phyloP scores from a whole-genome alignment of 352 stramenopile species.

The Phytophthora melonis region DNA sequence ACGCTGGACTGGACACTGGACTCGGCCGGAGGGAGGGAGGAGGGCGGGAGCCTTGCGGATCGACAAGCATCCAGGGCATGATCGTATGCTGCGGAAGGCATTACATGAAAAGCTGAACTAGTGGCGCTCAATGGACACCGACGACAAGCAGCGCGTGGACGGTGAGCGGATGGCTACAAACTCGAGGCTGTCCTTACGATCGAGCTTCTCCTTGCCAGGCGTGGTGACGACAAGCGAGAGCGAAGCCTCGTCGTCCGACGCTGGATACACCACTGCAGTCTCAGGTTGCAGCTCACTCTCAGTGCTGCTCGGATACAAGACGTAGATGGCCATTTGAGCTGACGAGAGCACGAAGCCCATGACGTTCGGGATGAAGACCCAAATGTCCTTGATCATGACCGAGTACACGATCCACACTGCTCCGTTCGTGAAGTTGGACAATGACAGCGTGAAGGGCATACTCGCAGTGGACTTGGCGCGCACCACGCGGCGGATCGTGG shows the following conservation, averaged over 20 bases:
- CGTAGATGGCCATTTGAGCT: slow-evolving; percentile 36
- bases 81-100: no score
- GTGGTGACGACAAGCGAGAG: slow-evolving; percentile 24
- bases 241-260: slow-evolving; percentile 22
- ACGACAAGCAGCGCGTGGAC: neutral
- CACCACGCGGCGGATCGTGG: slow-evolving; percentile 45
- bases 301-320: slow-evolving; percentile 33
- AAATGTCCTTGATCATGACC: slow-evolving; percentile 47
- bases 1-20: neutral
- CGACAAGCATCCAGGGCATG: no score
- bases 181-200: slow-evolving; percentile 24
- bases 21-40: no score
- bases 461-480: slow-evolving; percentile 39
- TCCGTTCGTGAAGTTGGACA: slow-evolving; percentile 49
- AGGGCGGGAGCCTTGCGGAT: no score
- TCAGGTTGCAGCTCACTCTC: slow-evolving; percentile 7
- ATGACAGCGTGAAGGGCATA: slow-evolving; percentile 42
- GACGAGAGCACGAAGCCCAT: slow-evolving; percentile 40
- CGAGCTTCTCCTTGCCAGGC: slow-evolving; percentile 1
- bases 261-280: slow-evolving; percentile 6
- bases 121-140: slow-evolving; percentile 5
- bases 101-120: neutral
- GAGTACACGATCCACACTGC: slow-evolving; percentile 57
- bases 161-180: slow-evolving; percentile 27
- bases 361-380: slow-evolving; percentile 51